Evolutionary conservation across 164 flowering plant species (phyloP), one percentile per base, ranked within the genome.

Genomic region (Magnolia changhungtana): DNA sequence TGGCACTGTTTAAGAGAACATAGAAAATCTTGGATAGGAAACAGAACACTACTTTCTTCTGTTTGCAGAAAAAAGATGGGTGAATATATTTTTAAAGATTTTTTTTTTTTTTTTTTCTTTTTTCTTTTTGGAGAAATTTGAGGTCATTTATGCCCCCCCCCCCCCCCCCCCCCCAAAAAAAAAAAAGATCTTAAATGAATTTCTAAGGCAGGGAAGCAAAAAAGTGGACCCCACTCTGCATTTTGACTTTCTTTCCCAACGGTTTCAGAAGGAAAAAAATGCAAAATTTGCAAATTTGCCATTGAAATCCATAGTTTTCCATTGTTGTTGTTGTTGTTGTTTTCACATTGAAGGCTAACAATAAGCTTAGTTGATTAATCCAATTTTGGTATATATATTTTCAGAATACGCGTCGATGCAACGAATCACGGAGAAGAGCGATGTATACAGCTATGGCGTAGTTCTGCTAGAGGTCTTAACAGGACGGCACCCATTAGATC

Each of bases 401-500:
- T 13, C 91, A 96, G 99, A 96, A 79, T 92, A 89, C 75, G 98
- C 86, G 50, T 90, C 95, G 6, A 83, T 86, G 90, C 92, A 84
- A 73, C 79, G 79, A 0, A 88, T 92, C 65, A 92, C 95, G 2
- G 97, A 91, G 86, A 94, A 91, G 86, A 94, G 98, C 21, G 99
- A 96, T 72, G 91, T 94, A 0, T 94, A 92, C 87, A 96, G 99
- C 78, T 96, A 78, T 51, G 99, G 99, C 1, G 94, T 96, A 70
- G 89, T 94, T 29, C 84, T 94, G 9, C 55, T 96, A 10, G 99
- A 96, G 84, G 96, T 94, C 9, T 75, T 96, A 64, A 94, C 99
- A 5, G 98, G 99, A 65, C 87, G 91, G 85, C 98, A 94, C 72
- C 98, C 98, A 29, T 58, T 92, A 52, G 98, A 94, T 85, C 96